Conservation (phyloP, 495 filamentous ascomycete genomes). For the Penicillium fimorum region DNA sequence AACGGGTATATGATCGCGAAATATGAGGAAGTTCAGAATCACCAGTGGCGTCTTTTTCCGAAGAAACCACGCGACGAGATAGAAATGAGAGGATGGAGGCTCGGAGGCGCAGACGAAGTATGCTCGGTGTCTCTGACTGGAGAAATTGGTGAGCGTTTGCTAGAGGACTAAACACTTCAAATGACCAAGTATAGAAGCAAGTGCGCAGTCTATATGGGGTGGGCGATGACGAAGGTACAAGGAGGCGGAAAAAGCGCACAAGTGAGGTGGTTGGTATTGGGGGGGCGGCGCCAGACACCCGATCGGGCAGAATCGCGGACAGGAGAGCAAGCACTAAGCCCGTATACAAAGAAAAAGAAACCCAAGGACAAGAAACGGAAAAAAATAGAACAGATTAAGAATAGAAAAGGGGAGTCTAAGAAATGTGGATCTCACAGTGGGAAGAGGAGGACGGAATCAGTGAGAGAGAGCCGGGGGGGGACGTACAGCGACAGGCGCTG, state of each 20-base stretch:
- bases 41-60: slow-evolving; percentile 13
- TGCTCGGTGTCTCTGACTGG: slow-evolving; percentile 6
- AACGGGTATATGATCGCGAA: slow-evolving; percentile 5
- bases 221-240: slow-evolving; percentile 38
- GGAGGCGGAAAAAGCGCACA: slow-evolving; percentile 33
- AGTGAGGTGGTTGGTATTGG: slow-evolving; percentile 30
- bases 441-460: slow-evolving; percentile 23
- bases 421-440: slow-evolving; percentile 35
- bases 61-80: slow-evolving; percentile 59
- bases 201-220: slow-evolving; percentile 32
- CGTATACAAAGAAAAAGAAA: slow-evolving; percentile 11
- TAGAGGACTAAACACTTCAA: slow-evolving; percentile 7
- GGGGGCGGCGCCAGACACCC: slow-evolving; percentile 24
- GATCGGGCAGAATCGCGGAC: slow-evolving; percentile 24
- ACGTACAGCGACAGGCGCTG: slow-evolving; percentile 27
- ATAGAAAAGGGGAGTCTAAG: slow-evolving; percentile 18
- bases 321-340: slow-evolving; percentile 9
- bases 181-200: slow-evolving; percentile 14
- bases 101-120: slow-evolving; percentile 19
- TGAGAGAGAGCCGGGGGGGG: slow-evolving; percentile 31
- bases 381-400: slow-evolving; percentile 15
- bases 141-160: slow-evolving; percentile 12
- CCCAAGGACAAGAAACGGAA: slow-evolving; percentile 13
- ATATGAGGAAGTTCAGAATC: slow-evolving; percentile 6
- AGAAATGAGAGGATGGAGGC: slow-evolving; percentile 63